Base-by-base conservation (phyloP, 495 filamentous ascomycete genomes). In the Penicillium paradoxum region DNA sequence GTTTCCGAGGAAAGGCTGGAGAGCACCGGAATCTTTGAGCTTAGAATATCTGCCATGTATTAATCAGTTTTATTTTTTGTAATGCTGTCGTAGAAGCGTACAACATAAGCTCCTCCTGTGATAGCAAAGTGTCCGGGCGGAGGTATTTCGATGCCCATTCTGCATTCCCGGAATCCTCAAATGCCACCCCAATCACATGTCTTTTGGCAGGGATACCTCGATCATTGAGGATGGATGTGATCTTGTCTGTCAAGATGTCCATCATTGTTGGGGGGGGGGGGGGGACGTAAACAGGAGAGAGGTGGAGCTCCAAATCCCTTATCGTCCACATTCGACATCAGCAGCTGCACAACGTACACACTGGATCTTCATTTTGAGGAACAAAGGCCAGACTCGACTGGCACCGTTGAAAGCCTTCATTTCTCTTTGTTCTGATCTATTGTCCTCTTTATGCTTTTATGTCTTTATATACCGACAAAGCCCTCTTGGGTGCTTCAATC, bases 51-150 rank as follows among this genome's bases (percentile, higher is more conserved):
- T 77, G 13, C 24, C 1, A 5, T 4, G n/a, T 17, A 27, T 3
- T 5, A 1, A 27, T 64, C 39, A 61, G 58, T 43, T 17, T 3
- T 14, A 1, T 22, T 50, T 25, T 38, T 9, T 30, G 40, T 27
- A 3, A 22, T 17, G 19, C 19, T 36, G 25, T 37, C 34, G 34
- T n/a, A 29, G 22, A 33, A 14, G 44, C 63, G 32, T 63, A 74
- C 73, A 75, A 43, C 37, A 46, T 49, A 13, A 73, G 56, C 55
- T 76, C 73, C 43, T 77, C 73, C 36, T 64, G 61, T 8, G 72
- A 74, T 36, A 77, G 60, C 21, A 77, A 57, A 5, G 70, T 72
- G 34, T 69, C 64, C 1, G 58, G 52, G 33, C 38, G 57, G 21
- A 75, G 49, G 47, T 73, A 63, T 29, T 60, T 67, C 15, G 58